Base-by-base conservation (phyloP, 768 basidiomycete genomes). In the Ramaria rubella region DNA sequence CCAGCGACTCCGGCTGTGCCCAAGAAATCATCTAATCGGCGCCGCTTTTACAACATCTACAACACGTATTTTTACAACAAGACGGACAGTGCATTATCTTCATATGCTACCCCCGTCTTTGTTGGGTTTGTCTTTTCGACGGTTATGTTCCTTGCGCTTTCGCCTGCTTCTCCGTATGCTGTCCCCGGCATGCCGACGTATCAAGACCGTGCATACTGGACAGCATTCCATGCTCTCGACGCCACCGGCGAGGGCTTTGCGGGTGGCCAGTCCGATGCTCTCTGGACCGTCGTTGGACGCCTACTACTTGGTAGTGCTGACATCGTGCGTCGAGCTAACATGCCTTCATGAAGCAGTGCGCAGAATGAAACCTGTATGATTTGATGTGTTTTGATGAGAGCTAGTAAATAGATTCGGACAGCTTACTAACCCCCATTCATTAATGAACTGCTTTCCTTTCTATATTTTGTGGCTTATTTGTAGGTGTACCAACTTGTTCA, bases 31-130 rank as follows among this genome's bases (percentile, higher is more conserved):
- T 11, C 24, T 23, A 57, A 19, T 34, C 53, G 48, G 19, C 46
- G 75, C 49, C 76, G 83, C 49, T 90, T 91, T 67, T 91, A 87
- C 73, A 91, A 90, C 69, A 87, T 91, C 65, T 90, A 91, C 69
- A 91, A 91, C 69, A 90, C 87, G 24, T 80, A 80, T 57, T 75
- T 80, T 34, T 77, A 78, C 58, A 75, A 77, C 19, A 69, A 69
- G 50, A 36, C 42, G 9, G 55, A 56, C 19, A 56, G 43, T 23
- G 33, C 44, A 2, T 5, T 56, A 1, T 21, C 55, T 17, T 26
- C 54, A 11, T 56, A 56, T 24, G 42, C 55, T 5, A 40, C 53
- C 30, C 56, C 50, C 31, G 44, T 33, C 50, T 17, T 56, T 31
- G 70, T 87, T 63, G 81, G 81, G 67, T 73, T 82, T 60, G 82